Percentiles rank a stretch among this genome's conserved stretches.
Conservation (phyloP, 2,329 filamentous ascomycete genomes). For the Corynespora cassiicola region DNA sequence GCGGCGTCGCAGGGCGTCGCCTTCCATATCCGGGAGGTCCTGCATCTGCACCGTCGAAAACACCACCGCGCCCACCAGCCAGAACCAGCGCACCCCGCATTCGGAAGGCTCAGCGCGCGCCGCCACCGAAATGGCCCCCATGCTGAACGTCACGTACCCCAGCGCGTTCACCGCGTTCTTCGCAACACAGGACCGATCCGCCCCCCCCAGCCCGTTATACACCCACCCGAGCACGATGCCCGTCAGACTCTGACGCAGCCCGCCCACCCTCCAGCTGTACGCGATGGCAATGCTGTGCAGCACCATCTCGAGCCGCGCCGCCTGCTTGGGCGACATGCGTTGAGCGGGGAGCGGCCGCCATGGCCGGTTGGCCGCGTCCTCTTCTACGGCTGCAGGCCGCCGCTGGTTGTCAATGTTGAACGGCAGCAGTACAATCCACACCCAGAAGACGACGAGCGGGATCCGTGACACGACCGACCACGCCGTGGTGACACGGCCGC, state of each 20-base stretch:
- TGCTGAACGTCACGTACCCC: slow-evolving; percentile 28
- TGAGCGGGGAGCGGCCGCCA: slow-evolving; percentile 36
- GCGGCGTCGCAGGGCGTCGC: slow-evolving; percentile 74
- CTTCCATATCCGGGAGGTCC: slow-evolving; percentile 39
- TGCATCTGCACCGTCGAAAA: slow-evolving; percentile 47
- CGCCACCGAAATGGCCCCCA: slow-evolving; percentile 29
- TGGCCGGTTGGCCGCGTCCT: slow-evolving; percentile 39
- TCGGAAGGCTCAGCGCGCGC: not conserved
- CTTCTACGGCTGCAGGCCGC: slow-evolving; percentile 22
- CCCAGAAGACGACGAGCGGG: slow-evolving; percentile 23
- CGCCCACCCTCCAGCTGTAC: slow-evolving; percentile 19
- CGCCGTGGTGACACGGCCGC: too few relatives aligned
- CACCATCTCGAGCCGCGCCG: slow-evolving; percentile 18
- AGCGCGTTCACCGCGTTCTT: slow-evolving; percentile 33
- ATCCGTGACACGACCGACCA: too few relatives aligned
- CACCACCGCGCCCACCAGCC: slow-evolving; percentile 35
- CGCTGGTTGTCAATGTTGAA: slow-evolving; percentile 40
- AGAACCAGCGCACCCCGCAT: slow-evolving; percentile 27
- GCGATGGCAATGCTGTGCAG: too few relatives aligned
- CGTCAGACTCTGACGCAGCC: slow-evolving; percentile 4
- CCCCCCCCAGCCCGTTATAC: slow-evolving; percentile 34
- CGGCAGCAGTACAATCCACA: slow-evolving; percentile 33
- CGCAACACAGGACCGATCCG: slow-evolving; percentile 26
- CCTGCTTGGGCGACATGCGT: slow-evolving; percentile 19
- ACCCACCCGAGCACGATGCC: slow-evolving; percentile 6